Percentiles rank a stretch among this genome's conserved stretches.
Conservation (phyloP, 2,329 filamentous ascomycete species). For the Cladobotryum mycophilum region DNA sequence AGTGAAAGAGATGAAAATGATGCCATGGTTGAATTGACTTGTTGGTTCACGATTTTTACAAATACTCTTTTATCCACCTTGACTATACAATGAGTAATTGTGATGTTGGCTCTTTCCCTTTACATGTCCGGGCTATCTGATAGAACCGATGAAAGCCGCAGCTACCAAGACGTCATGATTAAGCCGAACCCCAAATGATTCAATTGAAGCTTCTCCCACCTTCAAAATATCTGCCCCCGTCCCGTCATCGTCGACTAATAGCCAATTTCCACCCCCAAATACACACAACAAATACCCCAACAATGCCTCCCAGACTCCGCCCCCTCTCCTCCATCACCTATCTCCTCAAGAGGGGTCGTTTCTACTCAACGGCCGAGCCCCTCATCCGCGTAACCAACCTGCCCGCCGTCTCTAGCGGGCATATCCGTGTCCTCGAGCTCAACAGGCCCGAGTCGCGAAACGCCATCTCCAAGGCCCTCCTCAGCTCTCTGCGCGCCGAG, state of each 20-base stretch:
- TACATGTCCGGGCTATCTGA: neutral
- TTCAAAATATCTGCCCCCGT: neutral
- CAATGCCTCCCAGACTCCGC: constrained; percentile 28
- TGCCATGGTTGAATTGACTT: too few species aligned
- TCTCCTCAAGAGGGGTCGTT: constrained; percentile 18
- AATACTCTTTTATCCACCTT: too few species aligned
- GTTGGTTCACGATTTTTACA: too few species aligned
- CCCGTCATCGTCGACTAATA: neutral
- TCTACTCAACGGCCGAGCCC: constrained; percentile 42
- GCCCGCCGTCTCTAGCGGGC: constrained; percentile 70
- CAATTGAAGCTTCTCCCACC: neutral
- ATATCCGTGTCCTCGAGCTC: constrained; percentile 81
- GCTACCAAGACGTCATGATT: neutral
- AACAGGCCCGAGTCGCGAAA: constrained; percentile 83
- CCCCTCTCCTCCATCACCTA: constrained; percentile 15
- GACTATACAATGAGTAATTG: too few species aligned
- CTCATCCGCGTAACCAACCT: constrained; percentile 67
- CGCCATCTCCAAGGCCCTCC: constrained; percentile 75
- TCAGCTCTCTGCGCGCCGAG: constrained; percentile 64
- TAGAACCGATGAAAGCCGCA: constrained; percentile 10
- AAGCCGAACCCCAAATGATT: neutral
- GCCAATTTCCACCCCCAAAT: neutral
- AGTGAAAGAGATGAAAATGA: too few species aligned
- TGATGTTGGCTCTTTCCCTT: too few species aligned
- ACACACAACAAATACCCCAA: constrained; percentile 6